Conservation (phyloP, 2,329 filamentous ascomycete genomes). For the Corinectria fuckeliana region DNA sequence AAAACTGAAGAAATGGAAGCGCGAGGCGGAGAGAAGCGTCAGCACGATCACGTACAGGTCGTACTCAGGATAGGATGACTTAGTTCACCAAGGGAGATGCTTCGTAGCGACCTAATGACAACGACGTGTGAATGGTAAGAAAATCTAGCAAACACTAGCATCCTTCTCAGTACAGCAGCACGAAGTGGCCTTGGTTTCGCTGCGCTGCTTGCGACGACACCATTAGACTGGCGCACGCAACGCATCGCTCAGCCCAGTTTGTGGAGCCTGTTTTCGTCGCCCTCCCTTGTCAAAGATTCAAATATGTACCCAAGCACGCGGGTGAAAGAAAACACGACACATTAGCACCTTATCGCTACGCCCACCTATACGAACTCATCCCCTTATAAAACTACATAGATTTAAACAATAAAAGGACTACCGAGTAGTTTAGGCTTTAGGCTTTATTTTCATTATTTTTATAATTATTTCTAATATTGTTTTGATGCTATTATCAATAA, state of each 20-base stretch:
- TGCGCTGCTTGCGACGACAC: neutral
- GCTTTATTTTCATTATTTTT: too few relatives aligned
- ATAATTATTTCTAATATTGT: too few relatives aligned
- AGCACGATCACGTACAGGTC: neutral
- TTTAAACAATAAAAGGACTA: too few relatives aligned
- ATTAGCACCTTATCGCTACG: too few relatives aligned
- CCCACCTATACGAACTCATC: too few relatives aligned
- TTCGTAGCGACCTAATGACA: neutral
- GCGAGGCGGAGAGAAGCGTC: neutral
- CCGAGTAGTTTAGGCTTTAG: too few relatives aligned
- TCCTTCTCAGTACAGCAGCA: neutral
- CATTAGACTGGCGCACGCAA: constrained; percentile 6
- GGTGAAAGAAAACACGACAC: too few relatives aligned
- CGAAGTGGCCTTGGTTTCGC: neutral
- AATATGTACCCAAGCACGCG: too few relatives aligned
- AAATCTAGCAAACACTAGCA: neutral
- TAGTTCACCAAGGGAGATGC: neutral
- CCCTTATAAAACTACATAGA: too few relatives aligned
- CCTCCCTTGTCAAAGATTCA: too few relatives aligned
- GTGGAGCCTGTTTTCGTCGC: constrained; percentile 13
- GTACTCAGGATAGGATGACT: too few relatives aligned
- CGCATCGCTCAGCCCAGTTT: constrained; percentile 24
- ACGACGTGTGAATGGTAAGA: neutral
- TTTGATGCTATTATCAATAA: too few relatives aligned
- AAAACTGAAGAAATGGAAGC: neutral